These are phyloP conservation scores for Carex parvula DNA, from an alignment of 176 grass and related monocot genomes.

Conservation along the genomic window DNA sequence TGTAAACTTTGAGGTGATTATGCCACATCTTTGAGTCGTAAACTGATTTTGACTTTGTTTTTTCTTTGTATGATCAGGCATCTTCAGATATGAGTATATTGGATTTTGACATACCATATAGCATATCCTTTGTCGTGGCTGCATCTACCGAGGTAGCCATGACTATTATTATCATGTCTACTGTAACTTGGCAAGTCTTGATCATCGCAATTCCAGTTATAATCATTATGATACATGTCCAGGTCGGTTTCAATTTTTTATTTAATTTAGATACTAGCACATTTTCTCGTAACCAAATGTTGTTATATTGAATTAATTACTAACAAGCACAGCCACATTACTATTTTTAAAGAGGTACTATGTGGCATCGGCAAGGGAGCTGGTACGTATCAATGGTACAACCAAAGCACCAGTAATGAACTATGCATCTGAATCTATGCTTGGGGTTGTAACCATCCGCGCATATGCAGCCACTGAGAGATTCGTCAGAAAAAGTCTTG, in stretches of 20 bases:
- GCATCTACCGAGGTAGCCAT: conserved; percentile 39
- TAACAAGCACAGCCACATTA: conserved; percentile 14
- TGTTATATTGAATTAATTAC: not conserved
- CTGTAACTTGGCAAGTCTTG: conserved; percentile 83
- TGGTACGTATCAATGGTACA: conserved; percentile 92
- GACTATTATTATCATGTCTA: conserved; percentile 47
- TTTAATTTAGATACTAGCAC: not conserved
- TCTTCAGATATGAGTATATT: conserved; percentile 95
- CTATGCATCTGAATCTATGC: conserved; percentile 70
- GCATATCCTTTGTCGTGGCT: conserved; percentile 52
- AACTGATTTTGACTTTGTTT: not conserved
- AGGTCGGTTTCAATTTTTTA: conserved; percentile 38
- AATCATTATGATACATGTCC: conserved; percentile 54
- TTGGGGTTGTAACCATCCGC: conserved; percentile 68
- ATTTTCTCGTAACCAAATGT: not conserved
- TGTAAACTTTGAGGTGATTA: not conserved
- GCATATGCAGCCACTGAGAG: conserved; percentile 56
- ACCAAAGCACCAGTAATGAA: conserved; percentile 95
- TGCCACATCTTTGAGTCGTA: not conserved
- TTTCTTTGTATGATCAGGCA: conserved; percentile 41
- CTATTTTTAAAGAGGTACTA: conserved; percentile 64
- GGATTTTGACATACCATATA: conserved; percentile 96
- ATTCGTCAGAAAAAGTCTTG: conserved; percentile 65
- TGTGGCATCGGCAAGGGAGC: conserved; percentile 76
- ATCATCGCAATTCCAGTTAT: conserved; percentile 69